Evolutionary conservation across 306 rosid species (phyloP), one percentile per base, ranked within the genome.

Genomic region (Dicorynia guianensis): DNA sequence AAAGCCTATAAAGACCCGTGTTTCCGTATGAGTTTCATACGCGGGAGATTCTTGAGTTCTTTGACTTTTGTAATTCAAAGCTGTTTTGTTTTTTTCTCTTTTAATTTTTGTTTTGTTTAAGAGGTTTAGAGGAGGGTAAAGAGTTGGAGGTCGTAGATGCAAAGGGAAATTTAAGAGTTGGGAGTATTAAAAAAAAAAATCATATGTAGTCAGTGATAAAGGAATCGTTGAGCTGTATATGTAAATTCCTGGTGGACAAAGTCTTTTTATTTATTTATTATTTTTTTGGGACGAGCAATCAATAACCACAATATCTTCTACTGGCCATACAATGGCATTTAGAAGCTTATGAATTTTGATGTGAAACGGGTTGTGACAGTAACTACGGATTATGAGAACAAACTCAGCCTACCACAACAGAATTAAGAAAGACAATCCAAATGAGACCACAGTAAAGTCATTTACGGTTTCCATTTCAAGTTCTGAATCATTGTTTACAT

Each of bases 1-100:
- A 62, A 95, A 95, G 88, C 99, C 99, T 1, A 95, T 95, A 55
- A 95, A 86, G 81, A 95, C 99, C 20, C 92, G 99, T 3, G 85
- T 86, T 62, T 85, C 97, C 0, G 82, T 84, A 1, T 42, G 79
- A 17, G 87, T 69, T 42, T 95, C 76, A 90, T 49, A 20, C 10
- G 13, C 59, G 48, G 56, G 42, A 11, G 17, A 14, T 52, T 20
- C 66, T 48, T 38, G 52, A 39, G 46, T 60, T 36, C 58, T 42
- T 55, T 47, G 46, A 62, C 76, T 72, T 76, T 53, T 79, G 84
- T 78, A 76, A 80, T 73, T 62, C 52, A 17, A 65, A 74, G 17
- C 62, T 49, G 43, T 69, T 79, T 71, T 72, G 55, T 35, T 74
- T 68, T 11, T 5, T 63, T 7, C 9, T 15, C 42, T 15, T 62